Percentiles rank a stretch among this genome's conserved stretches.
phyloP scores from a whole-genome alignment of 208 protist genomes.

The Novymonas esmeraldas region DNA sequence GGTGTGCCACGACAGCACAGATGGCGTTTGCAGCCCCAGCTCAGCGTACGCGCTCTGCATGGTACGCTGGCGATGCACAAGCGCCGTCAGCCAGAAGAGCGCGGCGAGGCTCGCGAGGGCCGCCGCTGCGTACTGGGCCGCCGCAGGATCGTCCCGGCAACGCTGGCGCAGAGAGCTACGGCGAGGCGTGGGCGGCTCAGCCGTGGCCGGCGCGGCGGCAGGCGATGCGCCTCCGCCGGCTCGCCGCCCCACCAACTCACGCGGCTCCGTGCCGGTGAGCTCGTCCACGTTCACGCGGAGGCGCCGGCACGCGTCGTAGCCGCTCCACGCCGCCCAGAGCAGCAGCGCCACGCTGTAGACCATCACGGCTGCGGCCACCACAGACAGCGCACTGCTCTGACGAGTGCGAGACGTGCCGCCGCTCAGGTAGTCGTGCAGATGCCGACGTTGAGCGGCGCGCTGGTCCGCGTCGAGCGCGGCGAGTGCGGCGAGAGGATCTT shows the following conservation, averaged over 20 bases:
- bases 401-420: neutral
- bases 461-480: constrained; percentile 14
- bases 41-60: constrained; percentile 12
- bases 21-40: constrained; percentile 10
- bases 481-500: constrained; percentile 6
- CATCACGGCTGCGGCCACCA: constrained; percentile 7
- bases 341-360: constrained; percentile 25
- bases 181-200: neutral
- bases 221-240: neutral
- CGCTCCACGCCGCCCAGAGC: constrained; percentile 28
- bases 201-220: neutral
- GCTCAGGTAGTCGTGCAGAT: constrained; percentile 12
- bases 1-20: constrained; percentile 7
- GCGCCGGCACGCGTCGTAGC: constrained; percentile 24
- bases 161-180: constrained; percentile 9
- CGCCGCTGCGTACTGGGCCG: constrained; percentile 18
- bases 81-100: constrained; percentile 10
- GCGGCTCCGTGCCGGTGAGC: constrained; percentile 12
- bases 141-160: constrained; percentile 7
- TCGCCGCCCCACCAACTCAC: constrained; percentile 10
- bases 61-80: constrained; percentile 16
- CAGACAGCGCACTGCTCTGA: neutral
- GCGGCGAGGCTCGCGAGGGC: constrained; percentile 8
- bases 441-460: constrained; percentile 13
- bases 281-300: constrained; percentile 32